Evolutionary conservation across 2,329 filamentous ascomycete genomes (phyloP).

Genomic region (Aureobasidium namibiae): DNA sequence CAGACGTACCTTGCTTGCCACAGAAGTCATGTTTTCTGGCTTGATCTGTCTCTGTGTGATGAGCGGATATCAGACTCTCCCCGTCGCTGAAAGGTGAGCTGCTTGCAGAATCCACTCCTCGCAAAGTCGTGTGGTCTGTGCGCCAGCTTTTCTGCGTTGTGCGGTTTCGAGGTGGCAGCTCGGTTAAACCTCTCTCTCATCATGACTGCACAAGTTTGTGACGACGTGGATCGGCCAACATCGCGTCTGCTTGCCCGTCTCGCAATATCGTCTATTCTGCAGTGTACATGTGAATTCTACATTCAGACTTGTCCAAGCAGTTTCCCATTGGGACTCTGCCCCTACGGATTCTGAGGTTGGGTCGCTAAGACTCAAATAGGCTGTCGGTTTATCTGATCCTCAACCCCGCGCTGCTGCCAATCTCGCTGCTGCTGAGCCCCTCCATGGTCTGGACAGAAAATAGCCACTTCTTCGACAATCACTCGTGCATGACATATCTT

Average conservation of each 20-base stretch:
- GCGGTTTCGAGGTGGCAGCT: neutral
- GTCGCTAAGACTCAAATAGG: neutral
- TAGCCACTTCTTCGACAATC: neutral
- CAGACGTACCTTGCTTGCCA: constrained; percentile 13
- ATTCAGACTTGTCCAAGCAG: neutral
- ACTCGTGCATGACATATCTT: neutral
- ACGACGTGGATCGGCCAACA: neutral
- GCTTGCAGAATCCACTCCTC: neutral
- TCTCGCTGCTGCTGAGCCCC: neutral
- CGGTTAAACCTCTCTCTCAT: neutral
- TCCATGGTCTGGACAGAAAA: neutral
- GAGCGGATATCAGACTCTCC: constrained; percentile 12
- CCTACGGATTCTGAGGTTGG: neutral
- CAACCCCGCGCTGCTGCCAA: neutral
- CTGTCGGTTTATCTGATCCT: neutral
- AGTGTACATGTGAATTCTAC: neutral
- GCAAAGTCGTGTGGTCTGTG: neutral
- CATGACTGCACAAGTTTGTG: neutral
- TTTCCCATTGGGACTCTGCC: neutral
- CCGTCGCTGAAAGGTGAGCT: neutral
- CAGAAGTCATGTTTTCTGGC: constrained; percentile 11
- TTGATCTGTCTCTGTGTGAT: constrained; percentile 11
- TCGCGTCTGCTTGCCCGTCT: neutral
- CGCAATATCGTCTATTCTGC: neutral
- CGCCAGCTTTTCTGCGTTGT: neutral